Conservation (phyloP, 2,329 filamentous ascomycete species). For the Teratosphaeria viscida region DNA sequence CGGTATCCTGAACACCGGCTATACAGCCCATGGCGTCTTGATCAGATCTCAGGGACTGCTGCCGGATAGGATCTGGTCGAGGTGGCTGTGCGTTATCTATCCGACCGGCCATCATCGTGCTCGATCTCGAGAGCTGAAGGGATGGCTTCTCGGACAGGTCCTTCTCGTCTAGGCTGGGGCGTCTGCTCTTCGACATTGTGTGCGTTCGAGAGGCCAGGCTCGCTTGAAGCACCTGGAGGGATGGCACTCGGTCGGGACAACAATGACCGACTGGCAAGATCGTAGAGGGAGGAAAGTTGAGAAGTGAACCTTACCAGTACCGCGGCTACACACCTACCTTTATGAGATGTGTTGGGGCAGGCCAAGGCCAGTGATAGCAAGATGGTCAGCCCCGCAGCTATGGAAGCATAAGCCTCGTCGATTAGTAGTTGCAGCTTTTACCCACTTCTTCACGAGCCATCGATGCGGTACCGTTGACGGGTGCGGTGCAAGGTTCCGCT, state of each 20-base stretch:
- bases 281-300: neutral
- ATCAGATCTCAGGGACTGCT: neutral
- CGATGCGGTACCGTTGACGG: neutral
- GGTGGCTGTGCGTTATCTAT: neutral
- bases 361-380: neutral
- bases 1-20: neutral
- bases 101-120: neutral
- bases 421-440: neutral
- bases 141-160: neutral
- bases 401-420: neutral
- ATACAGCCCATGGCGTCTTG: neutral
- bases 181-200: neutral
- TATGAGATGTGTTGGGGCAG: neutral
- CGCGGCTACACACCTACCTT: neutral
- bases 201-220: neutral
- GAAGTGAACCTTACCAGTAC: neutral
- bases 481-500: neutral
- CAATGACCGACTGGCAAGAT: neutral
- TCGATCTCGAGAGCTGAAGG: neutral
- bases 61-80: neutral
- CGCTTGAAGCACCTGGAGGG: neutral
- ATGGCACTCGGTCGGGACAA: neutral
- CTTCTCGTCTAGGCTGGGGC: neutral
- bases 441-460: neutral
- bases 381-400: neutral